phyloP scores from a whole-genome alignment of 805 yeast species.

The Phaffomyces thermotolerans region DNA sequence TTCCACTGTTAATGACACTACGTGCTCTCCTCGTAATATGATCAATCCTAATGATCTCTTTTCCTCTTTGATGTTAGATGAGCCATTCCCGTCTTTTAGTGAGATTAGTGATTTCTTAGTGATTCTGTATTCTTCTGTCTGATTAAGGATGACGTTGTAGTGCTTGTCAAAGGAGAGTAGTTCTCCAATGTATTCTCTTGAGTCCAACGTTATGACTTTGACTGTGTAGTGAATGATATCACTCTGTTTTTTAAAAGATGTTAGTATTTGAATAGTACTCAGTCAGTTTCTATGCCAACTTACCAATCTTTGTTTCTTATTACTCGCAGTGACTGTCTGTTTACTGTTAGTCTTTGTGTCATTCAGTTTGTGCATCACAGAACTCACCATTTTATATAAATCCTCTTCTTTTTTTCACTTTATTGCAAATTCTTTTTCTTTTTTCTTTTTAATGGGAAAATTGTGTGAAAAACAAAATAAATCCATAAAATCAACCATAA shows the following conservation, averaged over 20 bases:
- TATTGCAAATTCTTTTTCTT: not conserved
- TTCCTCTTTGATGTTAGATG: constrained; percentile 43
- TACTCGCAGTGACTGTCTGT: constrained; percentile 18
- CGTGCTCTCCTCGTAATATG: constrained; percentile 82
- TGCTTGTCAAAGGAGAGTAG: constrained; percentile 84
- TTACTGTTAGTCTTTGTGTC: constrained; percentile 1
- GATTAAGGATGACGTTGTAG: constrained; percentile 78
- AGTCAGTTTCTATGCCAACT: constrained; percentile 9
- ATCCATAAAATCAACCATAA: not conserved
- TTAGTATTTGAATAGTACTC: not conserved
- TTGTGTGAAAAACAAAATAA: not conserved
- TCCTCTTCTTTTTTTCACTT: not conserved
- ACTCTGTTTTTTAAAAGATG: constrained; percentile 24
- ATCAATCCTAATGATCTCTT: constrained; percentile 75
- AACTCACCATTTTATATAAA: constrained; percentile 7
- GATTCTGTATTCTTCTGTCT: constrained; percentile 75
- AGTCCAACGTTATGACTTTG: constrained; percentile 69
- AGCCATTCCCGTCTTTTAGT: constrained; percentile 27
- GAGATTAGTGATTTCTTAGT: constrained; percentile 49
- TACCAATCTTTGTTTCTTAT: constrained; percentile 41
- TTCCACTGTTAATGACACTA: constrained; percentile 44
- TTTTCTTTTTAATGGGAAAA: not conserved
- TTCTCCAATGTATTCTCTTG: constrained; percentile 70
- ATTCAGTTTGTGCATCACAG: not conserved
- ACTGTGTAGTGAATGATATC: constrained; percentile 71